Percentiles rank a stretch among this genome's conserved stretches.
These are phyloP conservation scores for Paramecium sonneborni DNA, from an alignment of 73 alveolate genomes.

Conservation along the genomic window DNA sequence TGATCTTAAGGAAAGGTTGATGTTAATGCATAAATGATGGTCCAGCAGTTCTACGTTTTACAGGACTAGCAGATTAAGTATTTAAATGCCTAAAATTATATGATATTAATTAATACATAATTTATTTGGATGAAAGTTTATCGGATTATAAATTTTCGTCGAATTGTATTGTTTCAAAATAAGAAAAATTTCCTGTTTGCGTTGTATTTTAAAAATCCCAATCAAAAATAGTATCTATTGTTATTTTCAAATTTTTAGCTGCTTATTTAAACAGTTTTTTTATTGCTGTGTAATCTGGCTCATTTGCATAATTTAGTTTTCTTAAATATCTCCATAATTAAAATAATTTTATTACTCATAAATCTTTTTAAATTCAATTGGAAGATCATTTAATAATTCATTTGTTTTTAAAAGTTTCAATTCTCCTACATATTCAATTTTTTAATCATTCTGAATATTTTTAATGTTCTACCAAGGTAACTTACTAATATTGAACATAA, in stretches of 20 bases:
- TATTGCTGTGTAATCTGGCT: slow-evolving; percentile 28
- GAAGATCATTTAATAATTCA: slow-evolving; percentile 74
- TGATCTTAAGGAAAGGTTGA: too few species aligned
- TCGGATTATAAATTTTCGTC: neutral
- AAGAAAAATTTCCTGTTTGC: neutral
- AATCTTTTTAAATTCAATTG: slow-evolving; percentile 11
- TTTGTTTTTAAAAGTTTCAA: slow-evolving; percentile 82
- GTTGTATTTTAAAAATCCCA: neutral
- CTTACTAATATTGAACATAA: neutral
- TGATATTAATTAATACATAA: too few species aligned
- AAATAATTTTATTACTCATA: slow-evolving; percentile 62
- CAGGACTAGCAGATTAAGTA: too few species aligned
- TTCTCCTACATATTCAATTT: slow-evolving; percentile 82
- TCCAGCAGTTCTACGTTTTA: too few species aligned
- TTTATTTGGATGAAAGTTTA: neutral
- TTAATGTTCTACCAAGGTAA: slow-evolving; percentile 94
- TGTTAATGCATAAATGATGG: too few species aligned
- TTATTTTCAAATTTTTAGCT: neutral
- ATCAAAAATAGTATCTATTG: neutral
- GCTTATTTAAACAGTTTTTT: neutral
- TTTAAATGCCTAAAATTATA: too few species aligned
- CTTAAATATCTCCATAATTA: neutral
- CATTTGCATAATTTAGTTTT: neutral
- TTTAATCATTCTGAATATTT: slow-evolving; percentile 81
- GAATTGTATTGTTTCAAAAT: neutral